A percentile compares a stretch with the other conserved stretches of the same genome.
These are phyloP conservation scores for Primulina huaijiensis DNA, from an alignment of 257 asterid species.

Conservation along the genomic window DNA sequence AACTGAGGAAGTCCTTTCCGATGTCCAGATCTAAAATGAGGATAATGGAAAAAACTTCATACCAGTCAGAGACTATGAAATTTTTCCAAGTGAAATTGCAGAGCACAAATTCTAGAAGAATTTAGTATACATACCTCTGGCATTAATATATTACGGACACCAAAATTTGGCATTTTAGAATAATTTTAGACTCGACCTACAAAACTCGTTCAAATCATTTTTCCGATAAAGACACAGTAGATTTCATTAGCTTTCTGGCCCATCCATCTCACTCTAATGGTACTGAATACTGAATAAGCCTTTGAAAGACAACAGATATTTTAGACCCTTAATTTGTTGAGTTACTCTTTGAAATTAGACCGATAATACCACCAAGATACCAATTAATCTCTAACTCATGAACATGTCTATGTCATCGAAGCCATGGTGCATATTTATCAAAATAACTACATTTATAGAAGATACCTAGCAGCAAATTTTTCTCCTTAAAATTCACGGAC, in stretches of 20 bases:
- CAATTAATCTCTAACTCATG: neutral
- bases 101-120: conserved; percentile 11
- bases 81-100: neutral
- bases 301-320: conserved; percentile 18
- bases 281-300: conserved; percentile 4
- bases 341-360: neutral
- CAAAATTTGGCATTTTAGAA: conserved; percentile 1
- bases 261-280: conserved; percentile 17
- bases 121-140: conserved; percentile 6
- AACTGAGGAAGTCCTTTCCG: conserved; percentile 69
- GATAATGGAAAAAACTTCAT: conserved; percentile 25
- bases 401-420: conserved; percentile 4
- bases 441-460: conserved; percentile 16
- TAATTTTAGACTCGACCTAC: neutral
- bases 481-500: conserved; percentile 42
- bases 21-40: conserved; percentile 68
- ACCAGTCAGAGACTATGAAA: conserved; percentile 13
- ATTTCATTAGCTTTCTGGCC: conserved; percentile 23
- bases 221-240: conserved; percentile 3
- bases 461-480: conserved; percentile 57
- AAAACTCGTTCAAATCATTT: neutral
- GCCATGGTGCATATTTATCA: neutral
- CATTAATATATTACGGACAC: conserved; percentile 9
- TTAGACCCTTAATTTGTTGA: conserved; percentile 18
- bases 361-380: neutral